phyloP scores from a whole-genome alignment of 2,329 filamentous ascomycete genomes.

The Neurospora crassa region DNA sequence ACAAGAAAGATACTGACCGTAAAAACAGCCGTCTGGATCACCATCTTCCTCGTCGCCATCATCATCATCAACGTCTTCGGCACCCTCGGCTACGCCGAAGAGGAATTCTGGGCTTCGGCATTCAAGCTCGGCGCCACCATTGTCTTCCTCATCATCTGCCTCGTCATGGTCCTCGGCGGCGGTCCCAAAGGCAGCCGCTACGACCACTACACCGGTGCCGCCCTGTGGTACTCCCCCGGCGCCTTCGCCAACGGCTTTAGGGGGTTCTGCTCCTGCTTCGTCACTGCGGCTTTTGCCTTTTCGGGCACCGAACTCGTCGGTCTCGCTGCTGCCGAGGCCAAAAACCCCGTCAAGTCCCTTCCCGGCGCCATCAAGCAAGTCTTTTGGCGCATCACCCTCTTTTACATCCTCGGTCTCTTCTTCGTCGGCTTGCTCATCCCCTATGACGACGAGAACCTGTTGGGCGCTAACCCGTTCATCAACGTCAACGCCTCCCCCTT shows the following conservation, averaged over 20 bases:
- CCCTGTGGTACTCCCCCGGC: slow-evolving; percentile 32
- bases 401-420: slow-evolving; percentile 40
- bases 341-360: slow-evolving; percentile 58
- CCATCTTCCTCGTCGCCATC: slow-evolving; percentile 40
- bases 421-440: slow-evolving; percentile 37
- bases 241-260: slow-evolving; percentile 61
- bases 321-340: slow-evolving; percentile 59
- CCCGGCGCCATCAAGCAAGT: slow-evolving; percentile 74
- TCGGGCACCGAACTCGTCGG: slow-evolving; percentile 61
- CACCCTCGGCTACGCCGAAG: slow-evolving; percentile 41
- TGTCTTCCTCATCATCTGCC: slow-evolving; percentile 52
- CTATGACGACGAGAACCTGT: slow-evolving; percentile 32
- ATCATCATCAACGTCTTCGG: slow-evolving; percentile 45
- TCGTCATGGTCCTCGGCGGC: slow-evolving; percentile 48
- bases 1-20: no score
- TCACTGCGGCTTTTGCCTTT: slow-evolving; percentile 61
- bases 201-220: slow-evolving; percentile 32
- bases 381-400: slow-evolving; percentile 43
- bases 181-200: slow-evolving; percentile 37
- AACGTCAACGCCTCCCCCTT: slow-evolving; percentile 37
- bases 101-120: slow-evolving; percentile 45
- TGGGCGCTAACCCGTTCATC: slow-evolving; percentile 34
- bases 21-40: slow-evolving; percentile 37
- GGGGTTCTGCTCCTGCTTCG: slow-evolving; percentile 59
- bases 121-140: slow-evolving; percentile 48